Evolutionary conservation across 2,329 filamentous ascomycete species (phyloP), one percentile per base, ranked within the genome.

Genomic region (Colletotrichum gloeosporioides): DNA sequence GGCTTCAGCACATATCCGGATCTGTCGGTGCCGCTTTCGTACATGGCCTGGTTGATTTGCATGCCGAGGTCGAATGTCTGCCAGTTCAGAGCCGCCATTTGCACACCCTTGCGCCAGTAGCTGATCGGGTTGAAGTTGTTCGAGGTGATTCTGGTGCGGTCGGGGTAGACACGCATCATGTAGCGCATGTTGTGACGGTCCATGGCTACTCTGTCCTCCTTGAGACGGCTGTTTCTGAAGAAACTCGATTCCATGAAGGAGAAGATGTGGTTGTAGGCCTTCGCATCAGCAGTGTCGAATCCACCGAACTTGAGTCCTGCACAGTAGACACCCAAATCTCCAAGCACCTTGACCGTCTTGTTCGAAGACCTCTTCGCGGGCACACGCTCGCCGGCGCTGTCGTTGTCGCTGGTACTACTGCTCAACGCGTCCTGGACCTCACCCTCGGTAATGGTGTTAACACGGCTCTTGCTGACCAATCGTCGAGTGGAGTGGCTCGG

Each of bases 1-100:
- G 97, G 96, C 87, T 99, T 99, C 69, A 98, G 90, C 16, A 99
- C 96, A 81, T 99, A 99, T 61, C 97, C 97, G 4, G 95, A 95
- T 72, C 93, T 92, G 85, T 98, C 97, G 15, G 91, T 93, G 59
- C 95, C 95, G 74, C 95, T 95, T 63, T 96, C 94, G 83, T 98
- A 99, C 97, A 99, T 99, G 81, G 97, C 97, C 79, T 97, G 95
- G 83, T 99, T 99, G 84, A 99, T 90, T 83, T 99, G 96, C 91
- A 98, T 97, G 62, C 96, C 95, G 22, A 98, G 90, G 82, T 99
- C 97, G 82, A 98, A 98, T 0, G 96, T 99, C 86, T 99, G 97
- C 96, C 97, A 99, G 86, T 99, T 99, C 78, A 99, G 89, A 1
- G 97, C 97, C 16, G 95, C 96, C 96, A 99, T 99, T 85, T 99